These are phyloP conservation scores for Colletotrichum australisinense DNA, from an alignment of 2,329 filamentous ascomycete species.

Conservation along the genomic window DNA sequence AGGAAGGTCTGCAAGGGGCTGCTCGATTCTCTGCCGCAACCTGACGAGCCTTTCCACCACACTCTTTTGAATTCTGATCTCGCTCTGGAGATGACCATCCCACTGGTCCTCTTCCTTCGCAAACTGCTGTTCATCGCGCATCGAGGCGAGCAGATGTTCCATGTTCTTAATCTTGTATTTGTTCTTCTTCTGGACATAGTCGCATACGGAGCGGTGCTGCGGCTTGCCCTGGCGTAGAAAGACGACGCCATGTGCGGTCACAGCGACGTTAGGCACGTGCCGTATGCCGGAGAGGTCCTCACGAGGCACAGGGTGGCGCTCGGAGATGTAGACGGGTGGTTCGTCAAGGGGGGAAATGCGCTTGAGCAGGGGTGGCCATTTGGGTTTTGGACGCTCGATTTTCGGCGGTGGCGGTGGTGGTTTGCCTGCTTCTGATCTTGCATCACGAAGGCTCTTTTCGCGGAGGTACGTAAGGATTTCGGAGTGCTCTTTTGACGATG, in stretches of 20 bases:
- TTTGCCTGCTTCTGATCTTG: slow-evolving; percentile 1
- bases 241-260: slow-evolving; percentile 66
- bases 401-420: slow-evolving; percentile 36
- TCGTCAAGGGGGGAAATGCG: slow-evolving; percentile 48
- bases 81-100: slow-evolving; percentile 52
- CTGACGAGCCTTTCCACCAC: not conserved
- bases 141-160: slow-evolving; percentile 41
- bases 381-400: slow-evolving; percentile 29
- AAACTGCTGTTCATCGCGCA: slow-evolving; percentile 47
- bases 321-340: slow-evolving; percentile 60
- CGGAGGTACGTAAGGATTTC: slow-evolving; percentile 55
- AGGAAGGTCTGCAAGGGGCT: not conserved
- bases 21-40: not conserved
- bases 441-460: slow-evolving; percentile 35
- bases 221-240: slow-evolving; percentile 76
- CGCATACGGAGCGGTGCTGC: slow-evolving; percentile 67
- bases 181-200: slow-evolving; percentile 61
- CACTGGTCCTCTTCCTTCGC: slow-evolving; percentile 60
- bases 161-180: slow-evolving; percentile 57
- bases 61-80: slow-evolving; percentile 36
- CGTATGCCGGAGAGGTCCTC: slow-evolving; percentile 58
- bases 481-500: slow-evolving; percentile 52
- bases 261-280: slow-evolving; percentile 67
- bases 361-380: slow-evolving; percentile 46
- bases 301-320: slow-evolving; percentile 59